These are phyloP conservation scores for Trichoderma arundinaceum DNA, from an alignment of 2,329 filamentous ascomycete species.

Conservation along the genomic window DNA sequence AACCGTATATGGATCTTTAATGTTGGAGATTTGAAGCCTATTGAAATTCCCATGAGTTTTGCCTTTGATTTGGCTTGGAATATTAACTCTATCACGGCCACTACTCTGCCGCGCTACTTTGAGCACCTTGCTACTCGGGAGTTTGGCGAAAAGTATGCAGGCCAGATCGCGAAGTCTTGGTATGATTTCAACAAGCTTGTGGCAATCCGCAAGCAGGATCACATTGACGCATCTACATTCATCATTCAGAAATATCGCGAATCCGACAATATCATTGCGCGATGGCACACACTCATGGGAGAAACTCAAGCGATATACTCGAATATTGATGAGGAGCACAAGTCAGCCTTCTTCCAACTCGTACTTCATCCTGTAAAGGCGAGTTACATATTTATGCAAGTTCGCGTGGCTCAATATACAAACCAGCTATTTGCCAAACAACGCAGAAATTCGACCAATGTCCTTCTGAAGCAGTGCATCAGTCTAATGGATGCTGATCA, in stretches of 20 bases:
- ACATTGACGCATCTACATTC: conserved; percentile 62
- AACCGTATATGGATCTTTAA: conserved; percentile 67
- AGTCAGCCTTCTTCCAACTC: conserved; percentile 64
- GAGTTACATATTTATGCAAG: conserved; percentile 58
- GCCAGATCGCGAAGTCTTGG: conserved; percentile 55
- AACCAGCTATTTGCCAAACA: conserved; percentile 63
- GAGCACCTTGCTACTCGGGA: conserved; percentile 55
- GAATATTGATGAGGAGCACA: conserved; percentile 49
- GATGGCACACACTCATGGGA: conserved; percentile 57
- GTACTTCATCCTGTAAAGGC: conserved; percentile 65
- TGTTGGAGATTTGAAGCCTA: conserved; percentile 65
- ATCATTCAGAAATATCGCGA: conserved; percentile 65
- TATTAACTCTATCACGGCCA: conserved; percentile 51
- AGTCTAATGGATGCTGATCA: conserved; percentile 59
- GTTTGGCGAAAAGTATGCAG: conserved; percentile 54
- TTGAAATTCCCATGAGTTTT: conserved; percentile 61
- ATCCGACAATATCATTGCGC: conserved; percentile 57
- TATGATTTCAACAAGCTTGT: conserved; percentile 57
- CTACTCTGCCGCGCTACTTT: conserved; percentile 51
- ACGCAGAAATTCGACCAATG: conserved; percentile 62
- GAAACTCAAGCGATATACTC: conserved; percentile 54
- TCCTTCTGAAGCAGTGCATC: conserved; percentile 53
- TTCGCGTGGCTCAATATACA: conserved; percentile 51
- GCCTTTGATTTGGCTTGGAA: conserved; percentile 64
- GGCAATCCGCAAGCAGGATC: conserved; percentile 64